Percentiles rank a stretch among this genome's conserved stretches.
Conservation (phyloP, 108 stramenopile species). For the Stephanodiscus triporus region DNA sequence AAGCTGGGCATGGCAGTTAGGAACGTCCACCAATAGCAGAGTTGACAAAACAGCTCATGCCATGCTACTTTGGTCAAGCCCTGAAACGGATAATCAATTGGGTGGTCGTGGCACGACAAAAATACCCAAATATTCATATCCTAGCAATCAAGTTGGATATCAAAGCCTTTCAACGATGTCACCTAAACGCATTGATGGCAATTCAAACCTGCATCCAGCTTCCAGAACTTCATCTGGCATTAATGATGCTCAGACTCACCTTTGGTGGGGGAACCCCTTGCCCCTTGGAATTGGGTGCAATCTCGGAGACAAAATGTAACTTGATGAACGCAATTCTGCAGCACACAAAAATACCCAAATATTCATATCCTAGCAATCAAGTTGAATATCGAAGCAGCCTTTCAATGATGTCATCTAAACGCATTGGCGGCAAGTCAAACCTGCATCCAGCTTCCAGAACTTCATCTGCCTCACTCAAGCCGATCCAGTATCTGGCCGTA, state of each 20-base stretch:
- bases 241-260: no score
- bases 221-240: no score
- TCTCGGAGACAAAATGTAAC: no score
- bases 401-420: background rate
- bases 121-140: background rate
- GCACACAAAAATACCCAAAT: background rate
- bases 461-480: no score
- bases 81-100: no score
- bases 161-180: background rate
- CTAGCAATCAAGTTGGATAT: background rate
- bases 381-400: background rate
- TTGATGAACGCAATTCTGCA: no score
- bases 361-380: background rate
- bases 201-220: background rate
- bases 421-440: background rate
- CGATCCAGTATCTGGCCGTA: no score
- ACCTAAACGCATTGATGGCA: background rate
- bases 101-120: no score
- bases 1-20: background rate
- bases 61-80: background rate
- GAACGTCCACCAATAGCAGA: background rate
- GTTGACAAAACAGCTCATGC: background rate
- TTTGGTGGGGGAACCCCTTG: no score
- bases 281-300: no score
- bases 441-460: no score